Percentiles rank a stretch among this genome's conserved stretches.
Conservation (phyloP, 495 filamentous ascomycete genomes). For the Viridothelium virens region DNA sequence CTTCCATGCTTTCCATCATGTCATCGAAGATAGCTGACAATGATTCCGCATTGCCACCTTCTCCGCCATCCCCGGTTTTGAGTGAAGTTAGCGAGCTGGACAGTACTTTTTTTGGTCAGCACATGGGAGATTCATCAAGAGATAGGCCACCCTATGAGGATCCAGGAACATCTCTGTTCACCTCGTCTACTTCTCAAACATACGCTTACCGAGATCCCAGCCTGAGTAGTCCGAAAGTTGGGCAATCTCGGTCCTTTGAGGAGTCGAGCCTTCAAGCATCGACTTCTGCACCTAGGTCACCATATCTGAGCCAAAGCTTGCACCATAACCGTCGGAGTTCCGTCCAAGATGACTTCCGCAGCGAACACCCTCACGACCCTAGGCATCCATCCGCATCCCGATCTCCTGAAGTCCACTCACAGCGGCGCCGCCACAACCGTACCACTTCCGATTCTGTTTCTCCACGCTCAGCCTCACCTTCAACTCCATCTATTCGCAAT, state of each 20-base stretch:
- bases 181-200: background rate
- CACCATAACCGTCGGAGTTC: background rate
- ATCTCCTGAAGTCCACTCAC: background rate
- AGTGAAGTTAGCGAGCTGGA: background rate
- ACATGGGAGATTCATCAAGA: background rate
- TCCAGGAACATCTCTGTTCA: background rate
- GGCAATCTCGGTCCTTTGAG: background rate
- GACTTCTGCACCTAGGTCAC: background rate
- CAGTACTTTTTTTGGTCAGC: background rate
- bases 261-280: background rate
- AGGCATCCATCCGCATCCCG: background rate
- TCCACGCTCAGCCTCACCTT: background rate
- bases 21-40: slow-evolving; percentile 1
- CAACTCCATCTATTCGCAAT: background rate
- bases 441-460: background rate
- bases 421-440: background rate
- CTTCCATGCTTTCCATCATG: background rate
- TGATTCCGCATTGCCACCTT: background rate
- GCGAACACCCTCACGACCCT: background rate
- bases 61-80: background rate
- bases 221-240: background rate
- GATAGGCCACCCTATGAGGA: background rate
- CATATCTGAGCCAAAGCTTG: background rate
- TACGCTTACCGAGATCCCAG: background rate
- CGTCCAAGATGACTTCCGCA: background rate